Evolutionary conservation across 441 rosid species (phyloP).

Genomic region (Erysimum cheiri): DNA sequence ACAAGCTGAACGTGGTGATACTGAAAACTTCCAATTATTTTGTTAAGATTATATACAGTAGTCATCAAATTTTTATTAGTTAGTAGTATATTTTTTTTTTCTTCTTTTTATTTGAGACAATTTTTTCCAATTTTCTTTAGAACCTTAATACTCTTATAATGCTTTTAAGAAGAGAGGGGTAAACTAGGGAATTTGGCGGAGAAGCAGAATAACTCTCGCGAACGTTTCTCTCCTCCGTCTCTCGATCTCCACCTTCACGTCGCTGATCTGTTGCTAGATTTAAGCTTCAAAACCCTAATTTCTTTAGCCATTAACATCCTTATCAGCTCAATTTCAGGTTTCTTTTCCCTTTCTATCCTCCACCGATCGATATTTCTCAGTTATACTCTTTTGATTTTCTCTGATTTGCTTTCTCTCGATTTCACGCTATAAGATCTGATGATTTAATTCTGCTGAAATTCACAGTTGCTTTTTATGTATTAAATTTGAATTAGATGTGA

Average conservation of each 20-base stretch:
- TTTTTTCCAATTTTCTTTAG: too few relatives aligned
- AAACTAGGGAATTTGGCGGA: neutral
- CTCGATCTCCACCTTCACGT: conserved; percentile 18
- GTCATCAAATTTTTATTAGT: too few relatives aligned
- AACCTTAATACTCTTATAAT: too few relatives aligned
- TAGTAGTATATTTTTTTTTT: too few relatives aligned
- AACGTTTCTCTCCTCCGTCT: conserved; percentile 15
- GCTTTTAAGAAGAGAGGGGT: conserved; percentile 7
- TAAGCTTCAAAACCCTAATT: conserved; percentile 38
- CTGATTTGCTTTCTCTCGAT: conserved; percentile 3
- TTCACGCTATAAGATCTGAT: neutral
- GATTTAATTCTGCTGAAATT: neutral
- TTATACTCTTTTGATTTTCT: neutral
- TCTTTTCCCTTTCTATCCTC: neutral
- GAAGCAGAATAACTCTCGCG: conserved; percentile 5
- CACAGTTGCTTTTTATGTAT: neutral
- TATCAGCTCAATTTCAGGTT: conserved; percentile 33
- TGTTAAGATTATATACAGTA: too few relatives aligned
- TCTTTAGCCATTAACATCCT: neutral
- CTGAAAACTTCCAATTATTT: too few relatives aligned
- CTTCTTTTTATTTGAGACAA: too few relatives aligned
- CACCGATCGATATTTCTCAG: neutral
- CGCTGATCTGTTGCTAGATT: conserved; percentile 27
- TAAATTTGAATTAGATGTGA: neutral
- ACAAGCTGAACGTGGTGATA: too few relatives aligned